Evolutionary conservation across 1,139 yeast species (phyloP).

Genomic region (Saccharomyces pastorianus): DNA sequence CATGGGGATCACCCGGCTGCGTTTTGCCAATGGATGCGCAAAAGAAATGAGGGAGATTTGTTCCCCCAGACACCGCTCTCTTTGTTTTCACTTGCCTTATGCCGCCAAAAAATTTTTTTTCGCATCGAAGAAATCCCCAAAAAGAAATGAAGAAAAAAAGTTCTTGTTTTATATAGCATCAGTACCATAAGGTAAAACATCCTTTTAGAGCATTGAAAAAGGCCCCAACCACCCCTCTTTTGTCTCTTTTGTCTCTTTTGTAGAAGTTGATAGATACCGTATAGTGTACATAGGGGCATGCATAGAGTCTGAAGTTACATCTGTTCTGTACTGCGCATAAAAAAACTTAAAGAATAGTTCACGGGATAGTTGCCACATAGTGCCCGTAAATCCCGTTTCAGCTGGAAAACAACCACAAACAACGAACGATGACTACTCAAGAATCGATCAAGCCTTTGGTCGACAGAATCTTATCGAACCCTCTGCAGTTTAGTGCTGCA

Average conservation of each 20-base stretch:
- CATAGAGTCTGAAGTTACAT: background rate
- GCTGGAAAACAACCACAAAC: constrained; percentile 2
- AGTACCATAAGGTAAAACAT: background rate
- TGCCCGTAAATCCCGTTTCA: background rate
- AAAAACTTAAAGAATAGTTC: background rate
- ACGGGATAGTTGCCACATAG: background rate
- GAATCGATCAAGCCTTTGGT: constrained; percentile 36
- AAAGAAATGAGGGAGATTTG: background rate
- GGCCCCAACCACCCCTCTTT: background rate
- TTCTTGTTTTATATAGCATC: background rate
- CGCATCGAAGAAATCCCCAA: background rate
- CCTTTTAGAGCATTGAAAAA: background rate
- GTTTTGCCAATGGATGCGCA: background rate
- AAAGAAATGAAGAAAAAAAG: background rate
- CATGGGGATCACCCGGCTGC: background rate
- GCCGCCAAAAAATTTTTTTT: background rate
- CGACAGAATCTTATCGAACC: constrained; percentile 52
- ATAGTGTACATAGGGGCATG: background rate
- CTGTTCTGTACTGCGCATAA: background rate
- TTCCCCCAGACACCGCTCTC: constrained; percentile 6
- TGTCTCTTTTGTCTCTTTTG: background rate
- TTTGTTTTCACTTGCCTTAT: background rate
- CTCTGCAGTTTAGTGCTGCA: constrained; percentile 55
- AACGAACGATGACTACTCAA: constrained; percentile 18
- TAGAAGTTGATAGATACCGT: background rate